Evolutionary conservation across 1,284 basidiomycete species (phyloP).

Genomic region (Trichosporon coremiiforme): DNA sequence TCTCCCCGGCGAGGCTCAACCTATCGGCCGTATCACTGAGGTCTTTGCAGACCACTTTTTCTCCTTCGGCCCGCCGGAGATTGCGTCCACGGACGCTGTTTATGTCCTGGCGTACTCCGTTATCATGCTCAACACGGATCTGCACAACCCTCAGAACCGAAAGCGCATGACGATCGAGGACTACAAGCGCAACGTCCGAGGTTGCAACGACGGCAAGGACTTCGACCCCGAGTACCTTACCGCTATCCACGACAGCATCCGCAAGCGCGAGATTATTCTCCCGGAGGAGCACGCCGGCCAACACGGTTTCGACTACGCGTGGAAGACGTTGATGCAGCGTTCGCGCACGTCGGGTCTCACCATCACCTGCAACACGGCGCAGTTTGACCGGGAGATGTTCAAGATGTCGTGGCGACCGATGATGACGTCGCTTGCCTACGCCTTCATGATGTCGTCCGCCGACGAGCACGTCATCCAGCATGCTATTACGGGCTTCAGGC

Average conservation of each 20-base stretch:
- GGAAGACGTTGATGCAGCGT: slow-evolving; percentile 89
- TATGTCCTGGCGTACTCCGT: slow-evolving; percentile 95
- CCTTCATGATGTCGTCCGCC: slow-evolving; percentile 85
- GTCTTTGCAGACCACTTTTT: slow-evolving; percentile 92
- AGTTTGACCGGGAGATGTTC: slow-evolving; percentile 93
- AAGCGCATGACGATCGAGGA: slow-evolving; percentile 97
- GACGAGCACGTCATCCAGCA: slow-evolving; percentile 96
- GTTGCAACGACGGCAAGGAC: slow-evolving; percentile 83
- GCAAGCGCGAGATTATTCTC: slow-evolving; percentile 93
- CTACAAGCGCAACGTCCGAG: slow-evolving; percentile 87
- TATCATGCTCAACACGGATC: slow-evolving; percentile 98
- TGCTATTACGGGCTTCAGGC: slow-evolving; percentile 90
- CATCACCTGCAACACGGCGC: slow-evolving; percentile 73
- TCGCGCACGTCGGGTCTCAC: slow-evolving; percentile 76
- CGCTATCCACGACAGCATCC: slow-evolving; percentile 89
- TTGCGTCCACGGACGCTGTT: slow-evolving; percentile 88
- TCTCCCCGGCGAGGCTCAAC: slow-evolving; percentile 92
- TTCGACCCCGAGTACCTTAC: slow-evolving; percentile 84
- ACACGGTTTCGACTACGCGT: slow-evolving; percentile 97
- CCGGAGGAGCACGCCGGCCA: slow-evolving; percentile 97
- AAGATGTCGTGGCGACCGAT: slow-evolving; percentile 85
- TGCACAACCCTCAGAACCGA: slow-evolving; percentile 94
- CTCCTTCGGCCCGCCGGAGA: slow-evolving; percentile 77
- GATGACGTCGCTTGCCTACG: slow-evolving; percentile 85
- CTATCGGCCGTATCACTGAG: slow-evolving; percentile 91